A percentile compares a stretch with the other conserved stretches of the same genome.
Conservation (phyloP, 2,329 filamentous ascomycete genomes). For the Biscogniauxia marginata region DNA sequence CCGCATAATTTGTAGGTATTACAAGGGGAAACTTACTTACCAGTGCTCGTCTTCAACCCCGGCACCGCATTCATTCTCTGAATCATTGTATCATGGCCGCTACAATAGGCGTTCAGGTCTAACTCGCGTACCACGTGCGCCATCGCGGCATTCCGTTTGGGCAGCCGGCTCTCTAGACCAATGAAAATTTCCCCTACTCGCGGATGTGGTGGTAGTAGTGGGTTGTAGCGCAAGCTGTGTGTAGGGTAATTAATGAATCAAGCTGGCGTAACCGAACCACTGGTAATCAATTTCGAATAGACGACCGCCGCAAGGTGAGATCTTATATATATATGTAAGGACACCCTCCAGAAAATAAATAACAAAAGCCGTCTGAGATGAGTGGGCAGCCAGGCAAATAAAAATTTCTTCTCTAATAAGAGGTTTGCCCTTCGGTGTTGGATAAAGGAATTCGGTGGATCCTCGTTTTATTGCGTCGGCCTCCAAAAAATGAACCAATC, state of each 20-base stretch:
- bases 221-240: conserved; percentile 7
- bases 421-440: background rate
- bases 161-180: conserved; percentile 2
- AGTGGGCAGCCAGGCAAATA: background rate
- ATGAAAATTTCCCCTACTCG: conserved; percentile 10
- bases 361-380: conserved; percentile 8
- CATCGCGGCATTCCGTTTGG: conserved; percentile 34
- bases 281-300: conserved; percentile 12
- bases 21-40: conserved; percentile 40
- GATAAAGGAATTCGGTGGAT: background rate
- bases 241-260: conserved; percentile 1
- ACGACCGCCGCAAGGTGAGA: background rate
- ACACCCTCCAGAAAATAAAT: background rate
- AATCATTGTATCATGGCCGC: conserved; percentile 43
- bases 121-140: conserved; percentile 36
- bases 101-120: conserved; percentile 33
- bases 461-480: background rate
- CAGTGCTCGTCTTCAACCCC: conserved; percentile 58
- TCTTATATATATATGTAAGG: background rate
- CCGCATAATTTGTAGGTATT: too few relatives aligned
- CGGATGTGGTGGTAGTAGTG: conserved; percentile 7
- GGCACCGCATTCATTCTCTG: conserved; percentile 56
- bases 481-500: background rate
- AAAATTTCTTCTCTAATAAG: background rate
- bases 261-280: background rate